A percentile compares a stretch with the other conserved stretches of the same genome.
These are phyloP conservation scores for Coemansia sp. DNA, from an alignment of 192 early-diverging fungal species.

Conservation along the genomic window DNA sequence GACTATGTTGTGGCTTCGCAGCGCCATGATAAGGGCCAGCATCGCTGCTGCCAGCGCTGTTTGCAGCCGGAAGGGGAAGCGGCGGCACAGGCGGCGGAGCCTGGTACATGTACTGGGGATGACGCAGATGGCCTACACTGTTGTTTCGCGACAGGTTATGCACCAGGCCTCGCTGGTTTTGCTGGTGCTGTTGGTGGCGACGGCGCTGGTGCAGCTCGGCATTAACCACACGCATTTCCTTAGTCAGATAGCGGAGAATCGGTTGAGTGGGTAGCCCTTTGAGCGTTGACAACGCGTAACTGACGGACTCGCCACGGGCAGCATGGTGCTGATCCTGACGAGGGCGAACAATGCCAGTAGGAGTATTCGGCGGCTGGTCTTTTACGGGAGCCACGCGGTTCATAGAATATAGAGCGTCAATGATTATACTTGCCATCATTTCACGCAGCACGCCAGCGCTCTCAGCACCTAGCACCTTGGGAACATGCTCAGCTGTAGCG, in stretches of 20 bases:
- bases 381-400: conserved; percentile 27
- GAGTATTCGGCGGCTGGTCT: conserved; percentile 26
- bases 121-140: conserved; percentile 41
- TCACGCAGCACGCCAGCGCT: conserved; percentile 32
- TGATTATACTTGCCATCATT: conserved; percentile 48
- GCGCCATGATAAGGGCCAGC: neutral
- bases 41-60: conserved; percentile 9
- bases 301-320: conserved; percentile 6
- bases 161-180: conserved; percentile 37
- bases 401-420: conserved; percentile 47
- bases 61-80: conserved; percentile 19
- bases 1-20: neutral
- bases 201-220: conserved; percentile 11
- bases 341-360: conserved; percentile 13
- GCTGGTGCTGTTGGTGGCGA: conserved; percentile 9
- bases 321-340: conserved; percentile 11
- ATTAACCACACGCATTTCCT: conserved; percentile 43
- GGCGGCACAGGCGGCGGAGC: conserved; percentile 46
- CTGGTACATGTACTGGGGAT: conserved; percentile 28
- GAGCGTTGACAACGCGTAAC: conserved; percentile 46
- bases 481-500: neutral
- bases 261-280: conserved; percentile 54
- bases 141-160: conserved; percentile 47
- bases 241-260: conserved; percentile 44
- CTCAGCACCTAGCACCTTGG: conserved; percentile 13